Base-by-base conservation (phyloP, 495 filamentous ascomycete species). In the Extremus antarcticus region DNA sequence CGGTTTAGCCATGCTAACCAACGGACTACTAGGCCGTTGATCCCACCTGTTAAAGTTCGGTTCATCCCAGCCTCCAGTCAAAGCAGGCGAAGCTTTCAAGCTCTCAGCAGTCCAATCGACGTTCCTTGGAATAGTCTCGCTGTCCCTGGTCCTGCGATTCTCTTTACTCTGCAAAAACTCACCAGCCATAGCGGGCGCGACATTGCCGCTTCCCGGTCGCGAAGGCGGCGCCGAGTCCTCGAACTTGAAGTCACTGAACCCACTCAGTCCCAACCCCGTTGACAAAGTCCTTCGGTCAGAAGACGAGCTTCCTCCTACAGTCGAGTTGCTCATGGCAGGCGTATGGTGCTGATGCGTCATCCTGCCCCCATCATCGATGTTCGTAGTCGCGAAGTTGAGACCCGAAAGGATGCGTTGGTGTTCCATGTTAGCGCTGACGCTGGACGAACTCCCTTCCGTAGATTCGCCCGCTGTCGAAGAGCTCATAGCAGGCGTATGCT, bases 211-310 rank as follows among this genome's bases (percentile, higher is more conserved):
- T 13, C 29, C 29, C 29, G 41, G 41, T n/a, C 41, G 41, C 7
- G 16, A 17, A 45, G 8, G 8, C 41, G 41, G n/a, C 41, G 41
- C 41, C 8, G 47, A 29, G 17, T 61, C 58, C 17, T 29, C 25
- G 54, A 57, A 57, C n/a, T 53, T 47, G 43, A 57, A 57, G 24
- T 57, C 54, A 23, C 50, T 41, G 2, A 56, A 54, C 11, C 52
- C 53, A 21, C 57, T 53, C 43, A 56, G 21, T 2, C 57, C 57
- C 15, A 56, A 47, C 11, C 53, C 57, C n/a, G 47, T 10, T 11
- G 32, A 21, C 15, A 20, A 20, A 22, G 53, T 38, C 21, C 32
- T 16, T 13, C 20, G 22, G 11, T 22, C 45, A 1, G 56, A 49
- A 3, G 43, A 3, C 15, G 29, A 35, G 46, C 25, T 25, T 1